These are phyloP conservation scores for Nemania serpens DNA, from an alignment of 2,329 filamentous ascomycete species.

Conservation along the genomic window DNA sequence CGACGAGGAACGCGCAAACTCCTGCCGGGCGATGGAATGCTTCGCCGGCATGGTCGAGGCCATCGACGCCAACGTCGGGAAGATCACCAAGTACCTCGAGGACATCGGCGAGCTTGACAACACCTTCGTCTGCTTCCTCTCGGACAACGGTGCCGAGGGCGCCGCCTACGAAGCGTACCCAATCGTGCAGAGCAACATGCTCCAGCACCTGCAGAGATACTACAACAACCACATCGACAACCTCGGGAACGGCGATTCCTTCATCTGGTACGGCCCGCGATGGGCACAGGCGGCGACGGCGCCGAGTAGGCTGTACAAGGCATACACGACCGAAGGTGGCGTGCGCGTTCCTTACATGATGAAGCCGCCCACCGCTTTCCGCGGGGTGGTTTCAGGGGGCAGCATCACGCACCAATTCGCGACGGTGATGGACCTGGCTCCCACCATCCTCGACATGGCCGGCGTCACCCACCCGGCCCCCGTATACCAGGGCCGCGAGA, in stretches of 20 bases:
- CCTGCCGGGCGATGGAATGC: slow-evolving; percentile 61
- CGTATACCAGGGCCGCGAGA: slow-evolving; percentile 46
- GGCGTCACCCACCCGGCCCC: slow-evolving; percentile 58
- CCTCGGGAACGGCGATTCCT: slow-evolving; percentile 60
- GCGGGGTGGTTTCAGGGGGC: slow-evolving; percentile 35
- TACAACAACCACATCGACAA: slow-evolving; percentile 63
- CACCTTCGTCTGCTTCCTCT: slow-evolving; percentile 67
- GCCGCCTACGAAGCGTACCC: slow-evolving; percentile 63
- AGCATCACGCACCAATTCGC: slow-evolving; percentile 56
- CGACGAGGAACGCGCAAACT: slow-evolving; percentile 52
- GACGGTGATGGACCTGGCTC: slow-evolving; percentile 56
- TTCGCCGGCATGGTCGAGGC: slow-evolving; percentile 68
- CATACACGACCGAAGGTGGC: slow-evolving; percentile 54
- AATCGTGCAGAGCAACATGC: slow-evolving; percentile 58
- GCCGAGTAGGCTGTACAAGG: slow-evolving; percentile 45
- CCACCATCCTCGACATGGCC: slow-evolving; percentile 54
- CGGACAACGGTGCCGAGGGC: slow-evolving; percentile 66
- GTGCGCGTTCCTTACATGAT: slow-evolving; percentile 59
- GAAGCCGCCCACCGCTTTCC: slow-evolving; percentile 43
- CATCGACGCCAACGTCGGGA: slow-evolving; percentile 65
- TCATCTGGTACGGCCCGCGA: slow-evolving; percentile 64
- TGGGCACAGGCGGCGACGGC: slow-evolving; percentile 53
- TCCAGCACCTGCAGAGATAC: slow-evolving; percentile 57
- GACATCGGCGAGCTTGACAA: slow-evolving; percentile 63
- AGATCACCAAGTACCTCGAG: slow-evolving; percentile 60